A percentile compares a stretch with the other conserved stretches of the same genome.
Evolutionary conservation across 75 land plant genomes (phyloP).

Genomic region (Adiantum capillusveneris): DNA sequence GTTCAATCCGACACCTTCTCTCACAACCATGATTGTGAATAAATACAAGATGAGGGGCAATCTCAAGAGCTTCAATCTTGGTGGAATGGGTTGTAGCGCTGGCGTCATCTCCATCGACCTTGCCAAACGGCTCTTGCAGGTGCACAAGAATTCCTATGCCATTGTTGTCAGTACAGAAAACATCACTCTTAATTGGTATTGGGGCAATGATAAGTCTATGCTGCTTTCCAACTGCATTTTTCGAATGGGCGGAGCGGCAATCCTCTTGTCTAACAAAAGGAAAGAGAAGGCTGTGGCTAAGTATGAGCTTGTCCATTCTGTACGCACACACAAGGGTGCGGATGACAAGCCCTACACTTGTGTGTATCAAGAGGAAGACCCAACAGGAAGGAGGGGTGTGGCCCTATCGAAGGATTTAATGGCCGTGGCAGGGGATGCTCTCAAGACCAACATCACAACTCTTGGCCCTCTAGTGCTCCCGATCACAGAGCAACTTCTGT

Average conservation of each 20-base stretch:
- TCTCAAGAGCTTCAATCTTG: conserved; percentile 8
- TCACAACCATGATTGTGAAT: conserved; percentile 18
- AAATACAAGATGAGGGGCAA: conserved; percentile 18
- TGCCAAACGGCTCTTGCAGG: conserved; percentile 47
- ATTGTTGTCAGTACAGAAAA: conserved; percentile 63
- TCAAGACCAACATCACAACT: conserved; percentile 63
- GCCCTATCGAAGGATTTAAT: conserved; percentile 56
- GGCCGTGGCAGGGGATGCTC: conserved; percentile 65
- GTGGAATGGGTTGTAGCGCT: conserved; percentile 21
- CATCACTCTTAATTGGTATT: conserved; percentile 69
- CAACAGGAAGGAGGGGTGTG: conserved; percentile 37
- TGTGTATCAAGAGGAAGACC: conserved; percentile 50
- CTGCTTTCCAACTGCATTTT: conserved; percentile 26
- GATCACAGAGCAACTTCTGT: no score
- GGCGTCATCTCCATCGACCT: conserved; percentile 14
- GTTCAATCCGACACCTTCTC: conserved; percentile 5
- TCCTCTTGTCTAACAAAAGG: conserved; percentile 20
- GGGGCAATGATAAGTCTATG: conserved; percentile 53
- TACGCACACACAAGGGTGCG: conserved; percentile 70
- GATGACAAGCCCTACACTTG: conserved; percentile 52
- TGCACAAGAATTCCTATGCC: conserved; percentile 43
- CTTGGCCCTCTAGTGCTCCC: conserved; percentile 65
- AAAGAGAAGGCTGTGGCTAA: conserved; percentile 25
- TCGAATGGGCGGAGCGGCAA: conserved; percentile 24
- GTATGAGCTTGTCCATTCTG: conserved; percentile 56